A percentile compares a stretch with the other conserved stretches of the same genome.
These are phyloP conservation scores for Termitomyces sp. DNA, from an alignment of 768 basidiomycete species.

Conservation along the genomic window DNA sequence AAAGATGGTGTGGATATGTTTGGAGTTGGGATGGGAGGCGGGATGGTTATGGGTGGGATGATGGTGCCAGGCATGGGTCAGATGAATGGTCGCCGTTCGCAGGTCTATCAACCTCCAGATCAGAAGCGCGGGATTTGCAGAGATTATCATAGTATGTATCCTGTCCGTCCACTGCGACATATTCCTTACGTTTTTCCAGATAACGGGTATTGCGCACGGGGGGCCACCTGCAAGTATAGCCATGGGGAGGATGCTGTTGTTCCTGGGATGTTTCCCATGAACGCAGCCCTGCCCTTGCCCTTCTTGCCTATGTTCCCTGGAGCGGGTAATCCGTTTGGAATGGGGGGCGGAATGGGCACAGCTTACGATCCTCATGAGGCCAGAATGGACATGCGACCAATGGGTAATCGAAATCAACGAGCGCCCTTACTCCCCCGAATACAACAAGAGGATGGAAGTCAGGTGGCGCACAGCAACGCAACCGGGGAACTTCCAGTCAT, in stretches of 20 bases:
- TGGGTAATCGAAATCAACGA: slow-evolving; percentile 40
- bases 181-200: slow-evolving; percentile 40
- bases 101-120: slow-evolving; percentile 66
- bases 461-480: slow-evolving; percentile 30
- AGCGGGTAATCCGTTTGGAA: slow-evolving; percentile 51
- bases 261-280: slow-evolving; percentile 61
- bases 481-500: slow-evolving; percentile 80
- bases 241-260: slow-evolving; percentile 88
- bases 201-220: slow-evolving; percentile 86
- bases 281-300: slow-evolving; percentile 42
- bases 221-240: slow-evolving; percentile 85
- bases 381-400: slow-evolving; percentile 73
- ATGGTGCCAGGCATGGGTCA: slow-evolving; percentile 24
- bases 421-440: slow-evolving; percentile 53
- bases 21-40: slow-evolving; percentile 21
- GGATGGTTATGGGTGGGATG: slow-evolving; percentile 25
- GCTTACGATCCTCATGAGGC: slow-evolving; percentile 78
- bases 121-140: slow-evolving; percentile 77
- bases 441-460: slow-evolving; percentile 47
- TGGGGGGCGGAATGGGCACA: slow-evolving; percentile 35
- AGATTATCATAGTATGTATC: slow-evolving; percentile 84
- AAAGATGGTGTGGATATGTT: slow-evolving; percentile 27
- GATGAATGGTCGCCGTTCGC: slow-evolving; percentile 44
- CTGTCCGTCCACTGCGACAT: neutral
- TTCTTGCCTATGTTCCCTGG: slow-evolving; percentile 69